Base-by-base conservation (phyloP, 129 eudicot species). In the Flaveria linearis region DNA sequence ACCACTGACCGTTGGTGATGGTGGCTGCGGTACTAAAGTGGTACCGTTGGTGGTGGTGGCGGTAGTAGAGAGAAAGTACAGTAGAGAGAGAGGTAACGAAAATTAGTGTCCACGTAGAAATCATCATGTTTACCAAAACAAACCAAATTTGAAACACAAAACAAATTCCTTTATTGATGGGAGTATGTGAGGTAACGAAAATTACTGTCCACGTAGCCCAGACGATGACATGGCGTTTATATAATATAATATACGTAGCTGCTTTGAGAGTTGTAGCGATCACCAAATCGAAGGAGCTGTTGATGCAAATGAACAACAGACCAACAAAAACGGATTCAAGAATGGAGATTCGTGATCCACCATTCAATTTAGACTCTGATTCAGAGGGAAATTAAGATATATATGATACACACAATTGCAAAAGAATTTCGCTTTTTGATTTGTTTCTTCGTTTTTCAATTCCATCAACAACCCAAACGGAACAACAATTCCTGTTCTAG, bases 301-400 rank as follows among this genome's bases (percentile, higher is more conserved):
- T 61, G 56, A 74, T 60, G 6, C 7, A 5, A 36, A 36, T 36
- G 41, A 36, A 77, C 74, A 76, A 62, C 26, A 46, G 5, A 16
- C 65, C 81, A 68, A 77, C 3, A 68, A 53, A 41, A 41, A 53
- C 74, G 81, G 81, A 41, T 52, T 52, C n/a, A 14, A 68, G 14
- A 57, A 22, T 77, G 81, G 74, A 77, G 74, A 77, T 22, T 53
- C 74, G 52, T 67, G 68, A 55, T 43, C 41, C 74, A 13, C 81
- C 81, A 77, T 77, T 77, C 57, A 50, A 50, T 50, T 66, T 65
- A 66, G 53, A 50, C n/a, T 50, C 36, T 65, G 43, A 67, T 77
- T 67, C 68, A 22, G 16, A 58, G n/a, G 6, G 6, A 57, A 30
- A n/a, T n/a, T n/a, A n/a, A 23, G 65, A 67, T 18, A 39, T 45